These are phyloP conservation scores for Neopestalotiopsis rosae DNA, from an alignment of 2,329 filamentous ascomycete genomes.

Conservation along the genomic window DNA sequence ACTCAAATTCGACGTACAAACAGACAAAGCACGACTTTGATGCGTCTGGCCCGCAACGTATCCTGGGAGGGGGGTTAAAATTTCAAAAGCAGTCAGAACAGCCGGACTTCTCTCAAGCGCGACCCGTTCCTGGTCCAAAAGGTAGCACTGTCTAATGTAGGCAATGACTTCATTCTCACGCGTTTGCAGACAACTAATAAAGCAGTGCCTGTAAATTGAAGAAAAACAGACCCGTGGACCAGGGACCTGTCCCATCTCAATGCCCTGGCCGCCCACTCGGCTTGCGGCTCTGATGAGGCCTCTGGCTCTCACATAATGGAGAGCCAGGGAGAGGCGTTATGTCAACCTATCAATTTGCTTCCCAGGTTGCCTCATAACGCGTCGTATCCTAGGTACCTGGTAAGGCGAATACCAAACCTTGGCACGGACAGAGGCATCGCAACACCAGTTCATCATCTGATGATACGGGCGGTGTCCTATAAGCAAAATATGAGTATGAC, in stretches of 20 bases:
- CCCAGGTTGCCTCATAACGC: no score
- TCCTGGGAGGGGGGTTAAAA: not conserved
- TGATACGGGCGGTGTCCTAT: not conserved
- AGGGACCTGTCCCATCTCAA: not conserved
- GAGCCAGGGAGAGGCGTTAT: not conserved
- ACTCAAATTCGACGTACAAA: not conserved
- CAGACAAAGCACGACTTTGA: not conserved
- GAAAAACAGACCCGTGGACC: not conserved
- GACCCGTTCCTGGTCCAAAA: constrained; percentile 13
- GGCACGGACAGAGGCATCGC: constrained; percentile 3
- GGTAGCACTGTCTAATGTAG: not conserved
- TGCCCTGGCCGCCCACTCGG: not conserved
- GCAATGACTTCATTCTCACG: constrained; percentile 12
- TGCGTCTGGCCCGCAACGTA: not conserved
- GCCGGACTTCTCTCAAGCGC: constrained; percentile 3
- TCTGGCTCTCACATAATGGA: not conserved
- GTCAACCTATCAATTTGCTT: not conserved
- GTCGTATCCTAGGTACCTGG: not conserved
- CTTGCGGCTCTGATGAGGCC: not conserved
- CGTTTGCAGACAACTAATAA: not conserved
- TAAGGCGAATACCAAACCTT: not conserved
- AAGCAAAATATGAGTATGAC: not conserved
- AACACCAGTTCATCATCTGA: not conserved
- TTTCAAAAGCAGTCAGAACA: constrained; percentile 1
- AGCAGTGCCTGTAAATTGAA: not conserved